These are phyloP conservation scores for Diaporthe sp. DNA, from an alignment of 2,329 filamentous ascomycete genomes.

Conservation along the genomic window DNA sequence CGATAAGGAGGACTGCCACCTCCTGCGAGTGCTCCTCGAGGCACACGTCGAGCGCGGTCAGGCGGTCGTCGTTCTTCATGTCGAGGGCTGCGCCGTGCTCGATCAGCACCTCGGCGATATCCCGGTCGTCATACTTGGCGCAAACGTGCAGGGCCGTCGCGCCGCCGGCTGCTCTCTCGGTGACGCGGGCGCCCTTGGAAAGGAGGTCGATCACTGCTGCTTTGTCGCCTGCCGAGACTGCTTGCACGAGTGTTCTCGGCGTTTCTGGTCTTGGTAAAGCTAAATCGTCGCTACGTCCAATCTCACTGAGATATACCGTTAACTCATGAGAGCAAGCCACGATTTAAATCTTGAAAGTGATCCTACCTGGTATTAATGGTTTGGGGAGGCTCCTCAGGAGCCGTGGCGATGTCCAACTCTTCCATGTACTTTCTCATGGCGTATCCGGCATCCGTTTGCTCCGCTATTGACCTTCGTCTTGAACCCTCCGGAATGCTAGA, in stretches of 20 bases:
- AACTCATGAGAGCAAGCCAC: not conserved
- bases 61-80: slow-evolving; percentile 4
- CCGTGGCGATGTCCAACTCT: not conserved
- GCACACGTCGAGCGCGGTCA: slow-evolving; percentile 3
- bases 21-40: not conserved
- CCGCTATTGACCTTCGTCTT: not conserved
- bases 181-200: not conserved
- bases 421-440: not conserved
- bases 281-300: not conserved
- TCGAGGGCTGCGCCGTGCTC: not conserved
- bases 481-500: not conserved
- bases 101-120: slow-evolving; percentile 1
- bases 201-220: not conserved
- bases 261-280: not conserved
- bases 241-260: not conserved
- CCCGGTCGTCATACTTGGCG: slow-evolving; percentile 20
- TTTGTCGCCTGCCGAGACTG: slow-evolving; percentile 1
- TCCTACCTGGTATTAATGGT: not conserved
- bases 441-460: slow-evolving; percentile 7
- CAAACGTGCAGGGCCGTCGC: not conserved
- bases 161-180: not conserved
- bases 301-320: not conserved
- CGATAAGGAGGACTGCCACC: not conserved
- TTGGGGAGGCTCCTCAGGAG: not conserved
- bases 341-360: not conserved